A percentile compares a stretch with the other conserved stretches of the same genome.
Evolutionary conservation across 176 grass and related monocot genomes (phyloP).

Genomic region (Avena sativa): DNA sequence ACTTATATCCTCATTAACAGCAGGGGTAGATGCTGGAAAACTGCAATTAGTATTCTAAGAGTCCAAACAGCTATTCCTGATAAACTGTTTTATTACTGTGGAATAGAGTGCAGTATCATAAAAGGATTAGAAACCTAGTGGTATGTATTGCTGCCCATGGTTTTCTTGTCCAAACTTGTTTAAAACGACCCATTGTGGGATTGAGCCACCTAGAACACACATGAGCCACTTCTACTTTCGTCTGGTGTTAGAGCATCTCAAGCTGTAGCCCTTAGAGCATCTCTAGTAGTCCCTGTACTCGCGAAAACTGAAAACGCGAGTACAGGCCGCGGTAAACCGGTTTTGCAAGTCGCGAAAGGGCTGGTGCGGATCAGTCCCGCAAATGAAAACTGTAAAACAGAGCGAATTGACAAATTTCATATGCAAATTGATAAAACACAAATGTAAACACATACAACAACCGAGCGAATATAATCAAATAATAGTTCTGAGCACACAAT

Average conservation of each 20-base stretch:
- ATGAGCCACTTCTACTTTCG: constrained; percentile 23
- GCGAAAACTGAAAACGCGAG: no score
- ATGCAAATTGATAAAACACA: no score
- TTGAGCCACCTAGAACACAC: constrained; percentile 1
- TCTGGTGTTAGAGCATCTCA: background rate
- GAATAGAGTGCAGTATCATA: background rate
- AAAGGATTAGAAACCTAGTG: background rate
- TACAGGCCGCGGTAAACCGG: no score
- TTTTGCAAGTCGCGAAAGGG: no score
- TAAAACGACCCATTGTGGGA: constrained; percentile 17
- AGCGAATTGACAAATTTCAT: no score
- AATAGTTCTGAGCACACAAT: no score
- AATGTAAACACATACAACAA: no score
- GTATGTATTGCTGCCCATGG: constrained; percentile 5
- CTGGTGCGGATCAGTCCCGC: no score
- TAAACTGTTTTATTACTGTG: background rate
- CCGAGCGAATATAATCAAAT: no score
- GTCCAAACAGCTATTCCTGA: background rate
- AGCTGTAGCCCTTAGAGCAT: background rate
- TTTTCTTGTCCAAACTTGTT: constrained; percentile 7
- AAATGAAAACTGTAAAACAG: no score
- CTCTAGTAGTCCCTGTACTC: no score
- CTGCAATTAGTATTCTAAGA: background rate
- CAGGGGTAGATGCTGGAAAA: no score
- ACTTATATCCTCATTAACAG: background rate